Evolutionary conservation across 163 green algal species (phyloP), one percentile per base, ranked within the genome.

Genomic region (Trebouxiophyceae sp.): DNA sequence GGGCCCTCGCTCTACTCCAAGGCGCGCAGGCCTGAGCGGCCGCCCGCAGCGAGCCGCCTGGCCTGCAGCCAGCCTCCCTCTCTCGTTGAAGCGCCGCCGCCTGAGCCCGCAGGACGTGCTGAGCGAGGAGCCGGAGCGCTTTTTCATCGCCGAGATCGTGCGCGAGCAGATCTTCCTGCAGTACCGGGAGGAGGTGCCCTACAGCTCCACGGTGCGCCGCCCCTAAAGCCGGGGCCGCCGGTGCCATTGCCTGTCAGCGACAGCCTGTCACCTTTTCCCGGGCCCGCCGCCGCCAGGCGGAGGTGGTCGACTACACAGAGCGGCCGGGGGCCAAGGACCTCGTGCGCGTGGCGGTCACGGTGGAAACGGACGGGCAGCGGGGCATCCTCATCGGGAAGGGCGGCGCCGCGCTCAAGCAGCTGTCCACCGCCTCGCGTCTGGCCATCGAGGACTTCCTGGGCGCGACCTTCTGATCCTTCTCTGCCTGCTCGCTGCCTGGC

Each of bases 61-160:
- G n/a, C n/a, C n/a, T n/a, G n/a, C n/a, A n/a, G n/a, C n/a, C n/a
- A n/a, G n/a, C n/a, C n/a, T n/a, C n/a, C n/a, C n/a, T n/a, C n/a
- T n/a, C n/a, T n/a, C n/a, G n/a, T n/a, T n/a, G n/a, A n/a, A n/a
- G n/a, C n/a, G n/a, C n/a, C n/a, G n/a, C n/a, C n/a, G n/a, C n/a
- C n/a, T n/a, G n/a, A n/a, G n/a, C n/a, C n/a, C 56, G 29, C 76
- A 89, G 77, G 73, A 77, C 63, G 73, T 85, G 19, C 72, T 95
- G 3, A 81, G 66, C 27, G 86, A 95, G 50, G 77, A 87, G 63
- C 79, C 81, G 0, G 84, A 94, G 81, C 75, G 86, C 16, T 95
- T 95, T 72, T 95, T 95, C 63, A 85, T 98, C 59, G 69, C 81
- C 0, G 93, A 99, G 75, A 95, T 97, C 50, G 82, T 99, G 24